These are phyloP conservation scores for Sporobolus alterniflorus DNA, from an alignment of 202 grass and related monocot species.

Conservation along the genomic window DNA sequence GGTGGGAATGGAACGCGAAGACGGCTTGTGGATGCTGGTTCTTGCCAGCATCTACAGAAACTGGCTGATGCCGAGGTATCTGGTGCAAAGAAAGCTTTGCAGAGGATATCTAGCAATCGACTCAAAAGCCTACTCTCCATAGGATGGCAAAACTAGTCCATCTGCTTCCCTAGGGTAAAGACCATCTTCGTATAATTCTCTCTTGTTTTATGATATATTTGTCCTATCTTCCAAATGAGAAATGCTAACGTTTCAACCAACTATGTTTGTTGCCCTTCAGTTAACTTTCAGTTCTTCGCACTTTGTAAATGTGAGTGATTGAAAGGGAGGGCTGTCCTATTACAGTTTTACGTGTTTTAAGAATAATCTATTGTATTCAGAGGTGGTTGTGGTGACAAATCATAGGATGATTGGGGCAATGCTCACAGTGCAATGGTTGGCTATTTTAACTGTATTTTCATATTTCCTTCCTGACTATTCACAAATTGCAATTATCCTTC, in stretches of 20 bases:
- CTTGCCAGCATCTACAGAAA: conserved; percentile 73
- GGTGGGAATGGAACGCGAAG: conserved; percentile 59
- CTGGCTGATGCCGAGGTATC: conserved; percentile 71
- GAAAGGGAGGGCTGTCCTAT: background rate
- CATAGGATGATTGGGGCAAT: background rate
- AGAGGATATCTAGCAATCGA: conserved; percentile 69
- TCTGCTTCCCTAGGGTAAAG: conserved; percentile 40
- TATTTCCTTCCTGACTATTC: background rate
- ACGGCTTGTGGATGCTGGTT: conserved; percentile 66
- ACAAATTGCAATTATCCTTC: background rate
- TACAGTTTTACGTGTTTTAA: background rate
- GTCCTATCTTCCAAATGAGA: background rate
- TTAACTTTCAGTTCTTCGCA: conserved; percentile 15
- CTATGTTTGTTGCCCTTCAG: background rate
- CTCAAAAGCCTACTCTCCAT: conserved; percentile 76
- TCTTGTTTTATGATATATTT: conserved; percentile 4
- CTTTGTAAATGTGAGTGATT: conserved; percentile 25
- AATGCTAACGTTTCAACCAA: background rate
- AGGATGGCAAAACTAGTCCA: conserved; percentile 60
- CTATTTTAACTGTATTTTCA: background rate
- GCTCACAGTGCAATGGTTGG: background rate
- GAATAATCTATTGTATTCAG: background rate
- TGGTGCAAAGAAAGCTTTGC: conserved; percentile 87
- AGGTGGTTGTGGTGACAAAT: background rate
- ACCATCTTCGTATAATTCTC: conserved; percentile 2